Evolutionary conservation across 202 grass and related monocot genomes (phyloP).

Genomic region (Setaria italica): DNA sequence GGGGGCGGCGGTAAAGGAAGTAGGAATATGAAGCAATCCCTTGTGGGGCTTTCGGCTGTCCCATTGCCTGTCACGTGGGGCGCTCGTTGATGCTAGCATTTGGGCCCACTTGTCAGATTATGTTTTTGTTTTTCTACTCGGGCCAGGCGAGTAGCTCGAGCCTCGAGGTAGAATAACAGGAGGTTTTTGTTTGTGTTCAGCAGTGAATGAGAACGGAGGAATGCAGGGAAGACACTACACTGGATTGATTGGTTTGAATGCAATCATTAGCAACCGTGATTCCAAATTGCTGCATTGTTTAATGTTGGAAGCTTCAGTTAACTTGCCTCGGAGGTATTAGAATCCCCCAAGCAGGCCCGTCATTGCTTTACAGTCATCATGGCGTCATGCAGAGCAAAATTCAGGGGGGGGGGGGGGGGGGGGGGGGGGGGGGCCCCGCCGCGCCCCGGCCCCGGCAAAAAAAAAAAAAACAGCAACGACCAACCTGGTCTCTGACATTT

Average conservation of each 20-base stretch:
- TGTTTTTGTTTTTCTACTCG: neutral
- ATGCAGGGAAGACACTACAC: neutral
- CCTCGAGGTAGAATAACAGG: neutral
- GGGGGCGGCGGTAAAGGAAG: constrained; percentile 2
- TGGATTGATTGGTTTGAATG: neutral
- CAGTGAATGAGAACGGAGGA: neutral
- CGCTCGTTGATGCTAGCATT: neutral
- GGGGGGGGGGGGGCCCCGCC: too few relatives aligned
- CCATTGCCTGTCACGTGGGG: constrained; percentile 20
- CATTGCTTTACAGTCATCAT: too few relatives aligned
- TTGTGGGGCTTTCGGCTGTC: neutral
- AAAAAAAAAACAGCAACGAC: too few relatives aligned
- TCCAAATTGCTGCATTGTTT: constrained; percentile 6
- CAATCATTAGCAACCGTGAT: neutral
- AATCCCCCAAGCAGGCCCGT: neutral
- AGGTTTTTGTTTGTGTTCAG: neutral
- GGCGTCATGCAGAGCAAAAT: too few relatives aligned
- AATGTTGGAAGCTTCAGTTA: neutral
- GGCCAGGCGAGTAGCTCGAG: too few relatives aligned
- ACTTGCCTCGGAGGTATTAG: neutral
- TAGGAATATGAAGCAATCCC: constrained; percentile 27
- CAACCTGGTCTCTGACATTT: neutral
- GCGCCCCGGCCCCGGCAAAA: too few relatives aligned
- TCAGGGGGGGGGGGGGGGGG: too few relatives aligned
- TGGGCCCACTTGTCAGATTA: constrained; percentile 2